Base-by-base conservation (phyloP, 78 protist genomes). In the Pigoraptor vietnamica region DNA sequence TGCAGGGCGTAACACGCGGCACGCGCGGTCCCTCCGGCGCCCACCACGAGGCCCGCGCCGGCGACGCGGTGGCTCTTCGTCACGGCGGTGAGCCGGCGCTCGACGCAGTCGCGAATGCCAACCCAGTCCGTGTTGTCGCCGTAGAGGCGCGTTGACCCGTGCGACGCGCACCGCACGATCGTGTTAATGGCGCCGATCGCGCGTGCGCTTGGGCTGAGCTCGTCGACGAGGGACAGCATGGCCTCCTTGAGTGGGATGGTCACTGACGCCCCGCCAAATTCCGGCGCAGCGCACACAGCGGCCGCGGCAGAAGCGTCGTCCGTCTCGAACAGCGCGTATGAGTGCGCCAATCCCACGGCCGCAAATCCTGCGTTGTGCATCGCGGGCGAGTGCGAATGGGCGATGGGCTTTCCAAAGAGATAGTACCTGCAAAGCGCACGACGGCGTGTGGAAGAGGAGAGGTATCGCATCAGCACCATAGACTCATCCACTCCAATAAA, bases 141-240 rank as follows among this genome's bases (percentile, higher is more conserved):
- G 14, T 0, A 29, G 19, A 92, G 25, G 33, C 2, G 67, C 23
- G 89, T 79, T 1, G 0, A 0, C 2, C 56, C 34, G 32, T 0
- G 34, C 34, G 79, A 1, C 39, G 33, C 48, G 23, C 36, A 88
- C 19, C 39, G 2, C 1, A 1, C 24, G 23, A 96, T 86, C 29
- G 97, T 96, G 93, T 96, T 96, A 86, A 96, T 94, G n/a, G 97
- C 97, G 21, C 97, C 97, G 56, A 96, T 94, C 23, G 23, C 39
- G 37, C 81, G 25, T 32, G 96, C 97, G 0, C 91, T 24, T 33
- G 0, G 40, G 35, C 88, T 87, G 34, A 96, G 82, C 25, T 14
- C n/a, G 29, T 23, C 82, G 39, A 92, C 0, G 35, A 25, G 84
- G 6, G 88, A 89, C 48, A 89, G 34, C 67, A 92, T 2, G 10